These are phyloP conservation scores for Anthoceros angustus DNA, from an alignment of 225 moss, liverwort and hornwort genomes.

Conservation along the genomic window DNA sequence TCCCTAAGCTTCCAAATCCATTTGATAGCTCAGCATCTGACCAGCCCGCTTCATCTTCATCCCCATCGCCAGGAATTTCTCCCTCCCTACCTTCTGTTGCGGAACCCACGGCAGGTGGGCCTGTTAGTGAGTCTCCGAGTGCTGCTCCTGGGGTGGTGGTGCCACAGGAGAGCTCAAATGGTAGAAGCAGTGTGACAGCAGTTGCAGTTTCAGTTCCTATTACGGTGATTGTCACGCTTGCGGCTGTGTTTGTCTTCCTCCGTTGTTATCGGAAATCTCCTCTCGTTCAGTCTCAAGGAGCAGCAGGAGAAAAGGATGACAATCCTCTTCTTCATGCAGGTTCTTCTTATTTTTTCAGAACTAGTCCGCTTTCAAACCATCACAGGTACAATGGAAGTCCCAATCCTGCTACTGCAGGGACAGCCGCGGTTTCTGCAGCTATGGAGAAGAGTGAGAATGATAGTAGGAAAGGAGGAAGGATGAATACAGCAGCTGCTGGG, in stretches of 20 bases:
- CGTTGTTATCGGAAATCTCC: not conserved
- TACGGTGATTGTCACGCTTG: not conserved
- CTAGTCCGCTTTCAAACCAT: not conserved
- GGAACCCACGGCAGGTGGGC: not conserved
- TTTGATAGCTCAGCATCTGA: not conserved
- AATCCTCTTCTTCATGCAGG: not conserved
- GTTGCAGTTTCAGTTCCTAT: not conserved
- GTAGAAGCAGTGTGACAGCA: not conserved
- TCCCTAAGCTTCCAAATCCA: not conserved
- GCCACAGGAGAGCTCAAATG: not conserved
- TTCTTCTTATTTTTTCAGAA: not conserved
- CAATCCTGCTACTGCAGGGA: not conserved
- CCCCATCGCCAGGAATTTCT: not conserved
- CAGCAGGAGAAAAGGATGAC: not conserved
- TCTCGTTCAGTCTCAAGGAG: not conserved
- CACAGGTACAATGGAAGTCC: not conserved
- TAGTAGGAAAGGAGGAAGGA: not conserved
- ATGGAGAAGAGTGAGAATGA: not conserved
- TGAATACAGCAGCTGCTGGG: not conserved
- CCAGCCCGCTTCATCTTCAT: no score
- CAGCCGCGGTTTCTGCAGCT: not conserved
- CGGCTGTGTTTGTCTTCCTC: not conserved
- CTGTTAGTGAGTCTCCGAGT: not conserved
- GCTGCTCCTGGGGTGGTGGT: not conserved
- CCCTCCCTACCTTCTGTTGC: not conserved